Evolutionary conservation across 805 yeast species (phyloP), one percentile per base, ranked within the genome.

Genomic region (Starmerella stellata): DNA sequence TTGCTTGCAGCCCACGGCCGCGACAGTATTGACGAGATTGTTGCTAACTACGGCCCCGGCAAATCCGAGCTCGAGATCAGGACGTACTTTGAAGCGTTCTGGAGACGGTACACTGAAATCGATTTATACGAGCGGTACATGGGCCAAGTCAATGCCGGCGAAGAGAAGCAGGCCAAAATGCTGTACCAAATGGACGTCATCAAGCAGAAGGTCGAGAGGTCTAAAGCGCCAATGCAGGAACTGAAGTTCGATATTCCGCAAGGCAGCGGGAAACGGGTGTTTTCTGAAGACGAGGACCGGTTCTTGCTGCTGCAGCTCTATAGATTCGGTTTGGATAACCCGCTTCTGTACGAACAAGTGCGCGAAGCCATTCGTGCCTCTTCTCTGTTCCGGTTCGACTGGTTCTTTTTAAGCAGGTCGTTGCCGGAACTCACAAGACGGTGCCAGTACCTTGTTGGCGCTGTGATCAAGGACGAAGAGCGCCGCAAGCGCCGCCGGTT

Each of bases 61-160:
- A 90, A 90, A 57, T 68, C 83, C 0, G 56, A 62, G 21, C 92
- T 79, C 9, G 95, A 90, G 44, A 79, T 87, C 11, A 58, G 72
- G 42, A 75, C 70, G 28, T 90, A 87, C 55, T 74, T 85, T 11
- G 65, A 66, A 38, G 77, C 68, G 8, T 90, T 90, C 56, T 90
- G 96, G 98, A 52, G 66, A 20, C 68, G 77, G 38, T 76, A 73
- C 52, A 65, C 70, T 36, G 79, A 75, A 48, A 76, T 90, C 44
- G 96, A 87, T 25, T 93, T 94, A 9, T 77, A 75, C 58, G 98
- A 90, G 48, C 70, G 80, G 45, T 81, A 77, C 56, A 59, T 85
- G 38, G 63, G 68, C 16, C 87, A 75, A 50, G 81, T 90, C 44
- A 93, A 83, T 52, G 66, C 70, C 3, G 98, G 96, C 14, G 96